Evolutionary conservation across 2,329 filamentous ascomycete genomes (phyloP).

Genomic region (Colletotrichum cordylinicola): DNA sequence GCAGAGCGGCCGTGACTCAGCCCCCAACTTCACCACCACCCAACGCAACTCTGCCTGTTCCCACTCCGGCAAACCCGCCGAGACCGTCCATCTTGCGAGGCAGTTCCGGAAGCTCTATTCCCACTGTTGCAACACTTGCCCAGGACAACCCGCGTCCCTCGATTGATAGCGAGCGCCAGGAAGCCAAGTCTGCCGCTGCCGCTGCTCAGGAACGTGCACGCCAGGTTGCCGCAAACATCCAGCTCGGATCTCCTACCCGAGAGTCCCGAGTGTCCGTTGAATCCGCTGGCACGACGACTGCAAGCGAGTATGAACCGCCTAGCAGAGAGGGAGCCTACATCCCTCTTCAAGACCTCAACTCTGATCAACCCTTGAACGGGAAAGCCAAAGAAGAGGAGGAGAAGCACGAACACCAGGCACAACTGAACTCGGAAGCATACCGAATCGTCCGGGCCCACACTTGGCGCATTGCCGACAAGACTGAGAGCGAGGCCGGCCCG

Average conservation of each 20-base stretch:
- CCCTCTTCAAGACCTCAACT: conserved; percentile 35
- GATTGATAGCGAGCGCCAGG: conserved; percentile 26
- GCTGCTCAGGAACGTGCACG: conserved; percentile 49
- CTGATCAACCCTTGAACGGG: background rate
- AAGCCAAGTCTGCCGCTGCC: conserved; percentile 36
- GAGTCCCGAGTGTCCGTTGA: conserved; percentile 42
- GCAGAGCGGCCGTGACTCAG: conserved; percentile 41
- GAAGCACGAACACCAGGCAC: conserved; percentile 28
- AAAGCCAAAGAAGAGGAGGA: background rate
- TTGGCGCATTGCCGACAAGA: conserved; percentile 23
- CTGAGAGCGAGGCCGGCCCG: background rate
- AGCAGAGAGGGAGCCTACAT: conserved; percentile 29
- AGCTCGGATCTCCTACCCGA: conserved; percentile 39
- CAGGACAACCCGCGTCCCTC: conserved; percentile 1
- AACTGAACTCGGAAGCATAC: conserved; percentile 42
- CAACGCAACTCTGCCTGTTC: conserved; percentile 2
- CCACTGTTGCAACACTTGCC: conserved; percentile 24
- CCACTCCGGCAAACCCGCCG: background rate
- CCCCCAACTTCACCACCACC: conserved; percentile 25
- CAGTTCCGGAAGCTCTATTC: conserved; percentile 44
- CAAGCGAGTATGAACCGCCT: conserved; percentile 30
- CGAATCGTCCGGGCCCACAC: conserved; percentile 50
- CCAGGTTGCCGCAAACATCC: conserved; percentile 45
- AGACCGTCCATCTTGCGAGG: conserved; percentile 47
- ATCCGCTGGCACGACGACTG: conserved; percentile 35